Evolutionary conservation across 768 basidiomycete species (phyloP), one percentile per base, ranked within the genome.

Genomic region (Kwoniella botswanensis): DNA sequence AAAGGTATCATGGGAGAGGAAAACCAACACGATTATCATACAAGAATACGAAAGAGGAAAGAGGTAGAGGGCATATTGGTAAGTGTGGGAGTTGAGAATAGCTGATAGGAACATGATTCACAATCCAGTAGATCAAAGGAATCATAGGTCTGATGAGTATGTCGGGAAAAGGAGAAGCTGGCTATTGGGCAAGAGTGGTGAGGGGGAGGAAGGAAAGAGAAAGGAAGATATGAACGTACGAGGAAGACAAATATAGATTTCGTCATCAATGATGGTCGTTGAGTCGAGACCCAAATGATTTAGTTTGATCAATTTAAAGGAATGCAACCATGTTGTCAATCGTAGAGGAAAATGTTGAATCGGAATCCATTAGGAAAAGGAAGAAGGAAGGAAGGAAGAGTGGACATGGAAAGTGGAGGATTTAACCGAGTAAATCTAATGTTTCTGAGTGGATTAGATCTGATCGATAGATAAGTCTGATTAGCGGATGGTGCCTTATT

Each of bases 331-430:
- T 35, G 5, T 21, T 18, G 11, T 55, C 50, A 15, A 55, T 55
- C 22, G 6, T 55, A 1, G 15, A 52, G 11, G 54, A 22, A 55
- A 55, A 18, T 18, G 24, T 55, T 21, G n/a, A 1, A 26, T 29
- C 35, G 57, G 54, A 55, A 1, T 21, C n/a, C 15, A 24, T 12
- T 15, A 17, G n/a, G 29, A 58, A 24, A 11, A 22, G 12, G 11
- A 61, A 61, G 57, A 41, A 59, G 29, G 29, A 59, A 41, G 13
- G 57, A 61, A 43, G 59, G 13, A 61, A 43, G 42, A n/a, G 18
- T 26, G 59, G 42, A 61, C 11, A 18, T 50, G 17, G 13, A 17
- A 50, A 50, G 46, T 50, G 46, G 46, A 55, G 54, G 54, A 55
- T 21, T 21, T 12, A 55, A 12, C 35, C 35, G 35, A 35, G 35